Evolutionary conservation across 192 early-diverging fungal species (phyloP).

Genomic region (Coemansia erecta): DNA sequence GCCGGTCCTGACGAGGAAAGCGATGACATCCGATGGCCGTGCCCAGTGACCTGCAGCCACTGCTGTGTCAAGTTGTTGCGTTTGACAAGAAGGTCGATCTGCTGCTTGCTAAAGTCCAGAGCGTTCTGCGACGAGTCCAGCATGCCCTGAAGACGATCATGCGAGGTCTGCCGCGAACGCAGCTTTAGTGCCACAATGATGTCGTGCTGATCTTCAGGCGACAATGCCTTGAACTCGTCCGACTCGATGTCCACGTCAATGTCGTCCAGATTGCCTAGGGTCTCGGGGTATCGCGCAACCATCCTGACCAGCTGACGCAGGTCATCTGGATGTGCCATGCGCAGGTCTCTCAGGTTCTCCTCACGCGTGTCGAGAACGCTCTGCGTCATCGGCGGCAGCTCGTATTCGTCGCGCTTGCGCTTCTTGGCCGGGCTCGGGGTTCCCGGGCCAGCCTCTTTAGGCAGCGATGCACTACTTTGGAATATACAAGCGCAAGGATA

Average conservation of each 20-base stretch:
- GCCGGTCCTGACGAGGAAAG: not conserved
- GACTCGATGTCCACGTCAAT: constrained; percentile 77
- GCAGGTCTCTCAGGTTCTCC: constrained; percentile 33
- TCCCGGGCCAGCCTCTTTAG: constrained; percentile 1
- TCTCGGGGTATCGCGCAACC: constrained; percentile 30
- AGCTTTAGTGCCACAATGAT: constrained; percentile 85
- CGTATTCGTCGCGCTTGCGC: constrained; percentile 55
- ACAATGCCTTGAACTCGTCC: constrained; percentile 67
- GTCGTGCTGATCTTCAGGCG: constrained; percentile 87
- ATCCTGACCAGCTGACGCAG: constrained; percentile 34
- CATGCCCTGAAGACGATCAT: constrained; percentile 72
- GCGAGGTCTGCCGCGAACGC: constrained; percentile 75
- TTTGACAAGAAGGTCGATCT: constrained; percentile 81
- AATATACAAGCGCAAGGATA: not conserved
- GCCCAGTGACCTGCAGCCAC: constrained; percentile 55
- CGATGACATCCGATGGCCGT: constrained; percentile 21
- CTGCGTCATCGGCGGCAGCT: constrained; percentile 33
- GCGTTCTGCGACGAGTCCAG: constrained; percentile 64
- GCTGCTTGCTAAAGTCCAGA: constrained; percentile 85
- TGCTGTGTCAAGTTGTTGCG: constrained; percentile 86
- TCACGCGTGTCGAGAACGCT: constrained; percentile 28
- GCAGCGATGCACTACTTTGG: not conserved
- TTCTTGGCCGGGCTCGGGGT: constrained; percentile 34
- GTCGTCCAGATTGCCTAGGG: constrained; percentile 47
- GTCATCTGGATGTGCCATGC: constrained; percentile 50